Conservation (phyloP, 768 basidiomycete genomes). For the Imleria badia region DNA sequence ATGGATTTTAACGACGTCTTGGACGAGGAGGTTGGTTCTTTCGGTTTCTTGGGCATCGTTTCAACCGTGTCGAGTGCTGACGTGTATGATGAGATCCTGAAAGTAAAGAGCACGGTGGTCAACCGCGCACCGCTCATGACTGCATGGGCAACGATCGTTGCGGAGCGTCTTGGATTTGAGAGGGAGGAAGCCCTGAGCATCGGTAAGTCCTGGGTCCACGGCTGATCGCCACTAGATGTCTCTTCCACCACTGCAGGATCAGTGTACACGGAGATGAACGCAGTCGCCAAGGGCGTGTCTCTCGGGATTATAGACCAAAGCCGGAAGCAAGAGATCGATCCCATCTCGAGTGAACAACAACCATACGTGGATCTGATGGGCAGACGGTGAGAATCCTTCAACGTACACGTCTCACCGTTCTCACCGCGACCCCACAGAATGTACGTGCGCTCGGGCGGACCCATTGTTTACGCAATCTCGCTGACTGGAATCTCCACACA, state of each 20-base stretch:
- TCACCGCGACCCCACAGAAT: slow-evolving; percentile 29
- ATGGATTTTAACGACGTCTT: slow-evolving; percentile 72
- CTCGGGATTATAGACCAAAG: slow-evolving; percentile 71
- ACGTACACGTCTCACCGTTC: not conserved
- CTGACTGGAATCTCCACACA: slow-evolving; percentile 29
- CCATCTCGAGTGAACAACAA: slow-evolving; percentile 57
- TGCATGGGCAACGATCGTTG: slow-evolving; percentile 87
- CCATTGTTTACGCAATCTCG: not conserved
- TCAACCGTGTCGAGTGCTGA: slow-evolving; percentile 1
- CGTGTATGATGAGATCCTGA: slow-evolving; percentile 49
- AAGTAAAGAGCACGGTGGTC: slow-evolving; percentile 59
- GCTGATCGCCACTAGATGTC: not conserved
- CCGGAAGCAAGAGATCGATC: slow-evolving; percentile 55
- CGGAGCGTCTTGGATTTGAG: slow-evolving; percentile 82
- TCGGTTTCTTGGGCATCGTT: not conserved
- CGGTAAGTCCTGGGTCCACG: slow-evolving; percentile 46
- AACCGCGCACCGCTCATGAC: slow-evolving; percentile 96
- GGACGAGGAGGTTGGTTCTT: slow-evolving; percentile 61
- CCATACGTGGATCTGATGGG: slow-evolving; percentile 89
- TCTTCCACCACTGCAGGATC: slow-evolving; percentile 55
- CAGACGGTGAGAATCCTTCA: slow-evolving; percentile 44
- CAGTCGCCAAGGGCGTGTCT: slow-evolving; percentile 78
- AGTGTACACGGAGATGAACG: slow-evolving; percentile 93
- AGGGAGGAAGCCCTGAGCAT: slow-evolving; percentile 90
- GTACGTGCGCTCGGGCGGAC: slow-evolving; percentile 30